These are phyloP conservation scores for Zymoseptoria ardabiliae DNA, from an alignment of 2,329 filamentous ascomycete species.

Conservation along the genomic window DNA sequence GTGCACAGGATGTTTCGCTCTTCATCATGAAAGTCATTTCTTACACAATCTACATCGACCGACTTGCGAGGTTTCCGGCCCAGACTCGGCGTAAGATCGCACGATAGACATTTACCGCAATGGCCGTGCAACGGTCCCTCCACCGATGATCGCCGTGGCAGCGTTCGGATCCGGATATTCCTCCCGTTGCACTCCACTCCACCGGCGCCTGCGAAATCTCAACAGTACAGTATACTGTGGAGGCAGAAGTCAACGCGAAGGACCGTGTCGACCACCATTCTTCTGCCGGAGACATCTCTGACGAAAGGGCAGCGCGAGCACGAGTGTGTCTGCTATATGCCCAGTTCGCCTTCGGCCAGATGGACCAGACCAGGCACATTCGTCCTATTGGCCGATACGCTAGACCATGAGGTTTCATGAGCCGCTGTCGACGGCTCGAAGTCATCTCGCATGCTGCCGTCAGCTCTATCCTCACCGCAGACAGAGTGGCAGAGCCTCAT, in stretches of 20 bases:
- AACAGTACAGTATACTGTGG: too few species aligned
- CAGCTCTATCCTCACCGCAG: not conserved
- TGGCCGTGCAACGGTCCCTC: not conserved
- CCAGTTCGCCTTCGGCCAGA: not conserved
- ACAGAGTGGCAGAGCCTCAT: not conserved
- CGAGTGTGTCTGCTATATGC: too few species aligned
- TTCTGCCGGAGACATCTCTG: too few species aligned
- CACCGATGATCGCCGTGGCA: not conserved
- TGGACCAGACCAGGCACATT: not conserved
- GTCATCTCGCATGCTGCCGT: not conserved
- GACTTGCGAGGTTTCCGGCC: too few species aligned
- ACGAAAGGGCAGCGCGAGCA: too few species aligned
- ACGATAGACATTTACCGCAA: not conserved
- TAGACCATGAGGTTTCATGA: not conserved
- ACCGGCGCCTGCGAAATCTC: not conserved
- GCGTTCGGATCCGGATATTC: not conserved
- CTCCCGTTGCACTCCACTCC: not conserved
- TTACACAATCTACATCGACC: too few species aligned
- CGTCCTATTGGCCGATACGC: not conserved
- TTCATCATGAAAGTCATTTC: too few species aligned
- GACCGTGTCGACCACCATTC: too few species aligned
- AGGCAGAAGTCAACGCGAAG: too few species aligned
- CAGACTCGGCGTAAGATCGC: constrained; percentile 11
- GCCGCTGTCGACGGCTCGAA: not conserved
- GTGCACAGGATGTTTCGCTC: too few species aligned